Evolutionary conservation across 768 basidiomycete genomes (phyloP).

Genomic region (Phlebiopsis gigantea): DNA sequence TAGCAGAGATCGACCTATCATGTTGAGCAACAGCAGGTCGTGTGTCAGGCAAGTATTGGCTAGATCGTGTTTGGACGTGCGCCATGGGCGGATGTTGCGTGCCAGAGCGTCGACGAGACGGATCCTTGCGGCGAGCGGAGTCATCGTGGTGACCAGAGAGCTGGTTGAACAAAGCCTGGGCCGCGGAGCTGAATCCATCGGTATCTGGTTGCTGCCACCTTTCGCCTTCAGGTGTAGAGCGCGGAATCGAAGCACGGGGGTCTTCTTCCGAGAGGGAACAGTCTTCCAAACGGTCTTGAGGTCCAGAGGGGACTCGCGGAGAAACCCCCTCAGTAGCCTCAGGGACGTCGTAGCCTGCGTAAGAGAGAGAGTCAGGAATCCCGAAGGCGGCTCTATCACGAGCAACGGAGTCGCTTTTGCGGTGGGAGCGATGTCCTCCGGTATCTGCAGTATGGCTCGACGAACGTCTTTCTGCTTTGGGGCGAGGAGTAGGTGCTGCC

Average conservation of each 20-base stretch:
- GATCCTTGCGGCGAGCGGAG: too few species aligned
- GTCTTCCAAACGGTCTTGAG: background rate
- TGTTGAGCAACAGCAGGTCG: background rate
- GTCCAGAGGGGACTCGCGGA: conserved; percentile 41
- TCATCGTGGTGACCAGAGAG: conserved; percentile 22
- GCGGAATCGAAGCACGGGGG: background rate
- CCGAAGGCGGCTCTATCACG: conserved; percentile 25
- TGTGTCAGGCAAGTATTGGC: background rate
- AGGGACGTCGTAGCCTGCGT: conserved; percentile 8
- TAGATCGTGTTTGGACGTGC: background rate
- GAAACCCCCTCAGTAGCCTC: background rate
- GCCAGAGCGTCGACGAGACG: background rate
- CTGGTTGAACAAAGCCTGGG: conserved; percentile 41
- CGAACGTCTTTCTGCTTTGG: background rate
- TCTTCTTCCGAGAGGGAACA: background rate
- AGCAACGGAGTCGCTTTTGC: conserved; percentile 1
- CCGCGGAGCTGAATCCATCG: conserved; percentile 37
- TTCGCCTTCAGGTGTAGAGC: conserved; percentile 36
- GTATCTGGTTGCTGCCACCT: conserved; percentile 35
- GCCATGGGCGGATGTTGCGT: background rate
- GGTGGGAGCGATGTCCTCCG: background rate
- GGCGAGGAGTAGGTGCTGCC: background rate
- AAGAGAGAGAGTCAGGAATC: conserved; percentile 25
- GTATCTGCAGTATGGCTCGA: background rate
- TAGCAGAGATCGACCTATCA: conserved; percentile 1